A percentile compares a stretch with the other conserved stretches of the same genome.
phyloP scores from a whole-genome alignment of 2,329 filamentous ascomycete genomes.

The Akanthomyces dipterigenus region DNA sequence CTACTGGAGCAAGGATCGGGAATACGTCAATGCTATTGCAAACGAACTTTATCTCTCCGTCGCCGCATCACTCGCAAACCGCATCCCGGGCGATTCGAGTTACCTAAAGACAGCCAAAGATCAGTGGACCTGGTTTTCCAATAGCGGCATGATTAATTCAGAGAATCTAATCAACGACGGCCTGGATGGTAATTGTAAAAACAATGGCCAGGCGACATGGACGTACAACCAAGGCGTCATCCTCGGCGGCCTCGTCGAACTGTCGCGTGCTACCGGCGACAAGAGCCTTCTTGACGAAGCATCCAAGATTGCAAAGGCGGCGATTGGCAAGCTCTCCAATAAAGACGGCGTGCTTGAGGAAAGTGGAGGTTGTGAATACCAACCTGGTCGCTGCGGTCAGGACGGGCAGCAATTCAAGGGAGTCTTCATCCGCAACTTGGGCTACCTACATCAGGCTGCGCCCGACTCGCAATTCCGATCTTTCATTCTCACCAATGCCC shows the following conservation, averaged over 20 bases:
- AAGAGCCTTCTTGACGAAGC: conserved; percentile 36
- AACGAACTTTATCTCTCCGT: conserved; percentile 53
- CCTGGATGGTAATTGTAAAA: conserved; percentile 39
- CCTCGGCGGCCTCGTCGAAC: conserved; percentile 47
- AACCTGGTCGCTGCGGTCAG: conserved; percentile 31
- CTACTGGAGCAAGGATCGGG: conserved; percentile 47
- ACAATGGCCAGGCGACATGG: conserved; percentile 44
- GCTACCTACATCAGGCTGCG: conserved; percentile 45
- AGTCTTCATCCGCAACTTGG: conserved; percentile 59
- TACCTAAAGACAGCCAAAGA: conserved; percentile 44
- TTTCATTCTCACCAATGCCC: conserved; percentile 55
- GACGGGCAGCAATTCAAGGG: conserved; percentile 66
- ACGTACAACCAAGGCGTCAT: conserved; percentile 55
- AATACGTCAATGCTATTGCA: conserved; percentile 47
- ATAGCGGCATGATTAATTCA: conserved; percentile 44
- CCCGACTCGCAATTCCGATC: conserved; percentile 42
- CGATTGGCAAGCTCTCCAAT: conserved; percentile 39
- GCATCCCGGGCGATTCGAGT: conserved; percentile 29
- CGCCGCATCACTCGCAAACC: conserved; percentile 46
- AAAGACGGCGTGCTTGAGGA: conserved; percentile 39
- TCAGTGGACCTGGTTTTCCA: conserved; percentile 47
- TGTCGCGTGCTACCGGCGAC: conserved; percentile 38
- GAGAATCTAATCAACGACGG: conserved; percentile 49
- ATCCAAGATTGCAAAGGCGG: conserved; percentile 43
- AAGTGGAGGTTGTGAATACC: conserved; percentile 28